phyloP scores from a whole-genome alignment of 352 stramenopile species.

The Thraustochytrium striatum region DNA sequence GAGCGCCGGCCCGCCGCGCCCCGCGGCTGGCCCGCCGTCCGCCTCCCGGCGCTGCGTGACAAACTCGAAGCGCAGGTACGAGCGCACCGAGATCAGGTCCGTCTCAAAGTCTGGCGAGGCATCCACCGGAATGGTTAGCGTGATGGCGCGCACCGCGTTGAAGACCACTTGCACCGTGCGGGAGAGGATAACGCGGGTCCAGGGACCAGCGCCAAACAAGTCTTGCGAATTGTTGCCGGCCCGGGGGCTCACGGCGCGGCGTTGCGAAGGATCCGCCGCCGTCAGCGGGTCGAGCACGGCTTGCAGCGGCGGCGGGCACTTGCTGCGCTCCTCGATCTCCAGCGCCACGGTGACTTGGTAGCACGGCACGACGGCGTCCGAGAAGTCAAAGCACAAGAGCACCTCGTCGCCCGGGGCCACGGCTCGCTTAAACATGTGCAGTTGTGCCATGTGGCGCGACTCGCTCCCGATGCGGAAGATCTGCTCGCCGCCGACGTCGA shows the following conservation, averaged over 20 bases:
- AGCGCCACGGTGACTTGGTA: constrained; percentile 41
- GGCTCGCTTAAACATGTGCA: constrained; percentile 32
- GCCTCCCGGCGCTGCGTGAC: not conserved
- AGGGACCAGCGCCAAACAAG: constrained; percentile 17
- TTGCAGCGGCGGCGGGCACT: constrained; percentile 33
- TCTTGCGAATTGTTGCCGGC: not conserved
- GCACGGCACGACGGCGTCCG: constrained; percentile 5
- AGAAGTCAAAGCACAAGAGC: constrained; percentile 35
- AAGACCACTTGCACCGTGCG: constrained; percentile 39
- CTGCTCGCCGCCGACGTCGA: not conserved
- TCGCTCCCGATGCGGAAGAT: constrained; percentile 42
- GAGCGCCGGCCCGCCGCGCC: not conserved
- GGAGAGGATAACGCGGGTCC: not conserved
- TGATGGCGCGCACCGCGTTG: constrained; percentile 8
- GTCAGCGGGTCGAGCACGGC: constrained; percentile 15
- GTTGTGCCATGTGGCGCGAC: constrained; percentile 16
- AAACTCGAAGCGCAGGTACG: constrained; percentile 31
- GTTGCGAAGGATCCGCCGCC: no score
- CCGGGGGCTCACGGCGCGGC: not conserved
- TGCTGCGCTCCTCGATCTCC: constrained; percentile 34
- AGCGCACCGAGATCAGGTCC: constrained; percentile 25
- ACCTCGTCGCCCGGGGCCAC: constrained; percentile 31
- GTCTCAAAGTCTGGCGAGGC: constrained; percentile 31
- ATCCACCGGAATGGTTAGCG: constrained; percentile 12
- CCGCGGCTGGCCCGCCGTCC: not conserved